A percentile compares a stretch with the other conserved stretches of the same genome.
Conservation (phyloP, 129 eudicot genomes). For the Flaveria linearis region DNA sequence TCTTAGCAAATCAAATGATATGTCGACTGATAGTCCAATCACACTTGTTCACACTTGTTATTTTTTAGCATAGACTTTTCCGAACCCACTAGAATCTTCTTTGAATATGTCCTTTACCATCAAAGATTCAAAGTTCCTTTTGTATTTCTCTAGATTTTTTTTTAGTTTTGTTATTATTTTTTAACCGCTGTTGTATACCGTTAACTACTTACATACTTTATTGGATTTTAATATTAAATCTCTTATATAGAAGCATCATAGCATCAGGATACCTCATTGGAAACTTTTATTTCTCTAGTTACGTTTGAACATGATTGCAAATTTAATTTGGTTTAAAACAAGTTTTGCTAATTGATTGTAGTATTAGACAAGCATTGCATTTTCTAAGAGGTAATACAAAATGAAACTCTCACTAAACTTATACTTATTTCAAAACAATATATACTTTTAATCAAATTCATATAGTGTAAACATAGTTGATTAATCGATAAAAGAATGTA, state of each 20-base stretch:
- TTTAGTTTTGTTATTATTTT: neutral
- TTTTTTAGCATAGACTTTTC: slow-evolving; percentile 17
- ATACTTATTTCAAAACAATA: neutral
- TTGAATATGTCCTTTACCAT: slow-evolving; percentile 6
- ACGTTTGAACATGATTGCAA: too few relatives aligned
- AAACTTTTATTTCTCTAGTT: too few relatives aligned
- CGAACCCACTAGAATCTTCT: slow-evolving; percentile 9
- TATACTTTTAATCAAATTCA: neutral
- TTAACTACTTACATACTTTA: too few relatives aligned
- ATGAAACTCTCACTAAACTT: neutral
- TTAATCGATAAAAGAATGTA: neutral
- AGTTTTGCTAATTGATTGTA: too few relatives aligned
- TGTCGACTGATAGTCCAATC: neutral
- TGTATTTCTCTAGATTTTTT: neutral
- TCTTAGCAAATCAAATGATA: neutral
- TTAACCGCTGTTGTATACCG: neutral
- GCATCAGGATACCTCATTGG: too few relatives aligned
- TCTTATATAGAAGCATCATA: too few relatives aligned
- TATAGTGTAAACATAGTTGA: neutral
- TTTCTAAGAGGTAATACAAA: too few relatives aligned
- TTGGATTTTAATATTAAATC: too few relatives aligned
- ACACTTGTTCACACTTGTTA: neutral
- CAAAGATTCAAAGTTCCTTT: slow-evolving; percentile 11
- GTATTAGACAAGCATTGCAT: too few relatives aligned
- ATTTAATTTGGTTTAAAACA: too few relatives aligned